Conservation (phyloP, 768 basidiomycete species). For the Mycena sanguinolenta region DNA sequence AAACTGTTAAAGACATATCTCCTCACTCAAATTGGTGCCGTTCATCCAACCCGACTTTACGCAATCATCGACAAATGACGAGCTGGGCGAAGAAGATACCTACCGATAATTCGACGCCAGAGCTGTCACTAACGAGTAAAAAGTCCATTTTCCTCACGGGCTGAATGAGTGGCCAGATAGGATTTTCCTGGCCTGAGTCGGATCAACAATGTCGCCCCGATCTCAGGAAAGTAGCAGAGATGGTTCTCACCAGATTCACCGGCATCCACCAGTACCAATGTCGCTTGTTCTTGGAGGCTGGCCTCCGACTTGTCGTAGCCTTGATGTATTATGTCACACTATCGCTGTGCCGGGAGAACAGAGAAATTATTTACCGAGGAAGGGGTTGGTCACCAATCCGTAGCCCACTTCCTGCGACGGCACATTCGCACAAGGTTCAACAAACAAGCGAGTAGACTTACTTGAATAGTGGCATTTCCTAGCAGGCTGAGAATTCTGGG, state of each 20-base stretch:
- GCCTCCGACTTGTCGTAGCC: conserved; percentile 15
- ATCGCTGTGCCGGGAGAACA: conserved; percentile 6
- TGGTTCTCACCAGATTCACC: conserved; percentile 25
- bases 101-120: conserved; percentile 17
- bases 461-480: conserved; percentile 23
- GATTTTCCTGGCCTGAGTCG: conserved; percentile 15
- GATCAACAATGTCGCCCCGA: no score
- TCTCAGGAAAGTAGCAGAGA: background rate
- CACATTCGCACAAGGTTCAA: conserved; percentile 1
- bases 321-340: conserved; percentile 18
- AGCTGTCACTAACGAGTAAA: conserved; percentile 22
- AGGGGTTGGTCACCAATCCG: conserved; percentile 23
- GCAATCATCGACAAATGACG: conserved; percentile 12
- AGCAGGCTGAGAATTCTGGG: conserved; percentile 12
- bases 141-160: conserved; percentile 23
- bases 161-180: conserved; percentile 25
- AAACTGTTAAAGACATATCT: conserved; percentile 2
- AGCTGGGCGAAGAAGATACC: conserved; percentile 3
- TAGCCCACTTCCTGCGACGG: conserved; percentile 19
- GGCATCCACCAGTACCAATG: conserved; percentile 18
- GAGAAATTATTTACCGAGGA: conserved; percentile 19
- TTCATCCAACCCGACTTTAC: conserved; percentile 25
- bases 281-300: conserved; percentile 18
- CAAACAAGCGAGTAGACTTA: conserved; percentile 1
- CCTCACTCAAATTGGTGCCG: conserved; percentile 20